A percentile compares a stretch with the other conserved stretches of the same genome.
These are phyloP conservation scores for Extremus antarcticus DNA, from an alignment of 495 filamentous ascomycete species.

Conservation along the genomic window DNA sequence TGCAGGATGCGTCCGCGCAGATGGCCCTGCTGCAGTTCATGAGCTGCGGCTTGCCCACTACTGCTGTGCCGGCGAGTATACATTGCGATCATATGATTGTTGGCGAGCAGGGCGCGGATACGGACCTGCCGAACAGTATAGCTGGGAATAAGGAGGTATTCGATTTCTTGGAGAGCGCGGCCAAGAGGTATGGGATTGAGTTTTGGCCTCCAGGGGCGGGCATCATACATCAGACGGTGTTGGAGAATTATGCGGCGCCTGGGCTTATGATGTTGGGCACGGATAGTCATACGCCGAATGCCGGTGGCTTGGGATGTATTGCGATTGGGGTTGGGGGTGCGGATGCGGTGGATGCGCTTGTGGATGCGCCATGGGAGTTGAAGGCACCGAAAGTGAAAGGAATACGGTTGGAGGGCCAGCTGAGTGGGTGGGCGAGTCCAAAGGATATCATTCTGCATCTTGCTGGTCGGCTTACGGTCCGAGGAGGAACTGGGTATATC, in stretches of 20 bases:
- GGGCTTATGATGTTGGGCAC: constrained; percentile 99
- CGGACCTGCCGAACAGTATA: constrained; percentile 77
- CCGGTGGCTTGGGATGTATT: constrained; percentile 82
- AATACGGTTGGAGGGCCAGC: constrained; percentile 70
- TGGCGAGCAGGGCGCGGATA: constrained; percentile 76
- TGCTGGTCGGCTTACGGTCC: constrained; percentile 81
- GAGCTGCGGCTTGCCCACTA: constrained; percentile 81
- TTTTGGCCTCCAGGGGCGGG: constrained; percentile 99
- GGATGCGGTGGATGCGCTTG: constrained; percentile 92
- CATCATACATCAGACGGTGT: constrained; percentile 95
- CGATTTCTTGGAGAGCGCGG: constrained; percentile 89
- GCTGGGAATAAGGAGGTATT: constrained; percentile 93
- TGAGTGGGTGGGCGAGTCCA: constrained; percentile 82
- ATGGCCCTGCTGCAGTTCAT: constrained; percentile 99
- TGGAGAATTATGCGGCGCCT: constrained; percentile 97
- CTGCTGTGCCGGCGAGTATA: constrained; percentile 93
- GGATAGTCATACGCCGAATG: constrained; percentile 96
- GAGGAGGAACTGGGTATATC: constrained; percentile 88
- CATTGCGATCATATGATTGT: constrained; percentile 99
- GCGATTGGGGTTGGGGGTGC: constrained; percentile 97
- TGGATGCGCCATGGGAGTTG: constrained; percentile 93
- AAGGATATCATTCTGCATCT: constrained; percentile 92
- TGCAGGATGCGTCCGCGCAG: constrained; percentile 98
- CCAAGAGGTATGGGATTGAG: constrained; percentile 93
- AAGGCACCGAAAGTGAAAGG: constrained; percentile 87